Evolutionary conservation across 306 rosid genomes (phyloP).

Genomic region (Oxytropis ochrocephala): DNA sequence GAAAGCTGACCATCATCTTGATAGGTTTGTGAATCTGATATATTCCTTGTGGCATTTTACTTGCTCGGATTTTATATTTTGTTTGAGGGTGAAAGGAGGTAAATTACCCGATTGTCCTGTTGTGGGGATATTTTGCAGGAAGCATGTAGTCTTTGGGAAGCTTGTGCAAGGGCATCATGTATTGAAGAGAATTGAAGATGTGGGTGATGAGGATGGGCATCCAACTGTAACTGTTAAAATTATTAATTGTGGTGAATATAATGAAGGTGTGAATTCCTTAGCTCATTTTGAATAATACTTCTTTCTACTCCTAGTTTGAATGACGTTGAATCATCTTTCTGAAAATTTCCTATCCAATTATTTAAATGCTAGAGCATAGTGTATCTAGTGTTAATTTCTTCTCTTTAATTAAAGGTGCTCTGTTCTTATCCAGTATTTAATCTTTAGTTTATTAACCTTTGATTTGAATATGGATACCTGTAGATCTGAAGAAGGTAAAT

Average conservation of each 20-base stretch:
- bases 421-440: not conserved
- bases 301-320: not conserved
- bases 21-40: constrained; percentile 49
- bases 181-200: constrained; percentile 71
- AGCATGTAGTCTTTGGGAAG: constrained; percentile 85
- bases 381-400: not conserved
- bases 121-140: constrained; percentile 41
- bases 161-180: constrained; percentile 69
- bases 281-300: not conserved
- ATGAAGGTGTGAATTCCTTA: constrained; percentile 44
- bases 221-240: constrained; percentile 93
- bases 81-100: not conserved
- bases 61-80: not conserved
- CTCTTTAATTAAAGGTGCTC: not conserved
- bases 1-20: constrained; percentile 66
- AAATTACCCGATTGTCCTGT: not conserved
- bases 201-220: constrained; percentile 66
- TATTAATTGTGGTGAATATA: constrained; percentile 80
- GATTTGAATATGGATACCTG: not conserved
- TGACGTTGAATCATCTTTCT: not conserved
- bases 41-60: not conserved
- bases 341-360: too few species aligned
- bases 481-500: constrained; percentile 55
- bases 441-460: not conserved
- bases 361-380: too few species aligned